Evolutionary conservation across 2,329 filamentous ascomycete species (phyloP).

Genomic region (Venturia effusa): DNA sequence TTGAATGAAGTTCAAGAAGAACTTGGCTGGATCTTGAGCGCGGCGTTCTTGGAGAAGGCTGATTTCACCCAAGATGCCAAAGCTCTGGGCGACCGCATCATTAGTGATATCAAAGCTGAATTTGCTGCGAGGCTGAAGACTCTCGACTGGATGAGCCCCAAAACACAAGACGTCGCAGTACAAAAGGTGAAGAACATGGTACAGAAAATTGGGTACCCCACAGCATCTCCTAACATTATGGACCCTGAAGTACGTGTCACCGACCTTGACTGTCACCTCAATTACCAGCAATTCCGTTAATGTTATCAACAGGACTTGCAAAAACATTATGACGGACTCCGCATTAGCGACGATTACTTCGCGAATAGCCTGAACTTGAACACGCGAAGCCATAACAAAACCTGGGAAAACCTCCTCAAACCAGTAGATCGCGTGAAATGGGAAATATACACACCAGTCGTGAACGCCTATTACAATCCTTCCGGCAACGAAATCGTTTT

Average conservation of each 20-base stretch:
- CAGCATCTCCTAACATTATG: constrained; percentile 20
- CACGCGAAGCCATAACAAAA: constrained; percentile 35
- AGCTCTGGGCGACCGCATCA: constrained; percentile 56
- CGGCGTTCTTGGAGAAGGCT: constrained; percentile 58
- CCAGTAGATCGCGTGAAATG: constrained; percentile 51
- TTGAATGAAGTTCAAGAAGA: constrained; percentile 45
- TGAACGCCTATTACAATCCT: constrained; percentile 42
- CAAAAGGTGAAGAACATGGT: constrained; percentile 56
- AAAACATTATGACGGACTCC: constrained; percentile 44
- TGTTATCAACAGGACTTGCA: constrained; percentile 38
- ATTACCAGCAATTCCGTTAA: too few species aligned
- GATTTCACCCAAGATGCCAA: constrained; percentile 59
- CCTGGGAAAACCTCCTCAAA: constrained; percentile 49
- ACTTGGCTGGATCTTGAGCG: constrained; percentile 58
- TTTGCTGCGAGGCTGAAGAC: constrained; percentile 51
- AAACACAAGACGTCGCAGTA: constrained; percentile 47
- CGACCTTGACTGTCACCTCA: constrained; percentile 36
- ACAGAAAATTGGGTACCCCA: constrained; percentile 61
- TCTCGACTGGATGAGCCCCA: constrained; percentile 54
- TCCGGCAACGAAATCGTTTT: constrained; percentile 57
- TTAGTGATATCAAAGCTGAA: constrained; percentile 58
- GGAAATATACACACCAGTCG: constrained; percentile 47
- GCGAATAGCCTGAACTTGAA: constrained; percentile 41
- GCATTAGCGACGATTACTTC: constrained; percentile 45
- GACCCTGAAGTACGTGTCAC: neutral